phyloP scores from a whole-genome alignment of 2,329 filamentous ascomycete species.

The Saccharata proteae region DNA sequence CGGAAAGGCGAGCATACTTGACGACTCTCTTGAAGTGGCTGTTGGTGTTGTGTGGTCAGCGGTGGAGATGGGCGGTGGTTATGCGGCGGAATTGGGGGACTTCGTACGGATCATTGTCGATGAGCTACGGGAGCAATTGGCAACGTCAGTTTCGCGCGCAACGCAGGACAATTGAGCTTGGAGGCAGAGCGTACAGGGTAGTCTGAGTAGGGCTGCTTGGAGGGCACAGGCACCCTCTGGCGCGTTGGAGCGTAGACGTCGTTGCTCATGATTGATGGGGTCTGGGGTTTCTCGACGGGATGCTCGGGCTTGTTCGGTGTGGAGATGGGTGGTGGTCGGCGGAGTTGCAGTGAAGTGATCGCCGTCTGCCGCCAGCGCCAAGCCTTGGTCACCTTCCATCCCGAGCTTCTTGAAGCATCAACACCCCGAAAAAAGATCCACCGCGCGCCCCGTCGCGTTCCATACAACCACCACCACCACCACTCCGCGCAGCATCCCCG shows the following conservation, averaged over 20 bases:
- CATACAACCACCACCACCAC: conserved; percentile 1
- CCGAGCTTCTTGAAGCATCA: no score
- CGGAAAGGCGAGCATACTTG: conserved; percentile 71
- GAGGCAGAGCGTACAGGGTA: conserved; percentile 60
- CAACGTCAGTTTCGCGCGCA: no score
- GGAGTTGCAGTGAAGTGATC: conserved; percentile 5
- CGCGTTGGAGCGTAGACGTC: no score
- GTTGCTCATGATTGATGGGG: no score
- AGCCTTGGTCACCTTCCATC: no score
- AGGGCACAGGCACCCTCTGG: conserved; percentile 46
- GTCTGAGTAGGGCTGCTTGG: conserved; percentile 69
- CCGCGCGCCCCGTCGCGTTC: conserved; percentile 1
- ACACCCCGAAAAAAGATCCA: no score
- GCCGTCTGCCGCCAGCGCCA: no score
- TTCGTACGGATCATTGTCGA: conserved; percentile 94
- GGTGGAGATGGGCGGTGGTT: conserved; percentile 6
- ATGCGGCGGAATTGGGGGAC: conserved; percentile 5
- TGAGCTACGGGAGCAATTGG: conserved; percentile 53
- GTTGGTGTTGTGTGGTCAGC: conserved; percentile 14
- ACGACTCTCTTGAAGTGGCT: conserved; percentile 89
- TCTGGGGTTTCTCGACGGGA: no score
- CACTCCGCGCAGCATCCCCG: conserved; percentile 7
- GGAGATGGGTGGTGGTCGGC: conserved; percentile 1
- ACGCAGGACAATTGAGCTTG: conserved; percentile 17
- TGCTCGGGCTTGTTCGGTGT: conserved; percentile 7